Evolutionary conservation across 106 monocot species (phyloP).

Genomic region (Apostasia ramifera): DNA sequence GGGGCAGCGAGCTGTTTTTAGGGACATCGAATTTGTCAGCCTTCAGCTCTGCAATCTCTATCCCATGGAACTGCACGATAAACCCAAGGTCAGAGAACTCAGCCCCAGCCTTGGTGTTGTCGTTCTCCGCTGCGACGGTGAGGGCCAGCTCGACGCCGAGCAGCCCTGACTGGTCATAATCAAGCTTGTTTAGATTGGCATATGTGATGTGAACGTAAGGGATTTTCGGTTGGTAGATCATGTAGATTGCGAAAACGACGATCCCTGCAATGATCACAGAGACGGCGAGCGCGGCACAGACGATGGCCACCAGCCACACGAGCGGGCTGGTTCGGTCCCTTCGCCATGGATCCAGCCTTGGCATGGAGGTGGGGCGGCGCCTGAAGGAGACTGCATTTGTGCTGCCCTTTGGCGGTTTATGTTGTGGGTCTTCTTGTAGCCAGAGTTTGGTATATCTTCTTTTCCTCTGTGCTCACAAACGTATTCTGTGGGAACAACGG

Average conservation of each 20-base stretch:
- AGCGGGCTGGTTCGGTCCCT: conserved; percentile 30
- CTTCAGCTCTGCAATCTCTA: conserved; percentile 38
- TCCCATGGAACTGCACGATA: conserved; percentile 32
- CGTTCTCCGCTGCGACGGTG: conserved; percentile 44
- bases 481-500: neutral
- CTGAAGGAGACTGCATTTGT: neutral
- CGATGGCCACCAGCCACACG: conserved; percentile 46
- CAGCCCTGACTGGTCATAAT: conserved; percentile 54
- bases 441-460: conserved; percentile 35
- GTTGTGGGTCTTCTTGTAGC: neutral
- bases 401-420: neutral
- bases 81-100: conserved; percentile 34
- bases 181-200: conserved; percentile 43
- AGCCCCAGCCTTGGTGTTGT: conserved; percentile 39
- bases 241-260: conserved; percentile 45
- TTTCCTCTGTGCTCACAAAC: conserved; percentile 5
- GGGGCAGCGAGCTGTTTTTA: conserved; percentile 36
- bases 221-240: conserved; percentile 58
- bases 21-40: conserved; percentile 40
- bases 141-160: conserved; percentile 35
- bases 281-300: conserved; percentile 53
- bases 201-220: conserved; percentile 39
- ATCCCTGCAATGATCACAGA: conserved; percentile 54
- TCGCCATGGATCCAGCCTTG: neutral
- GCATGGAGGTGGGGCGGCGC: neutral